These are phyloP conservation scores for Laetiporus sulphureus DNA, from an alignment of 1,284 basidiomycete species.

Conservation along the genomic window DNA sequence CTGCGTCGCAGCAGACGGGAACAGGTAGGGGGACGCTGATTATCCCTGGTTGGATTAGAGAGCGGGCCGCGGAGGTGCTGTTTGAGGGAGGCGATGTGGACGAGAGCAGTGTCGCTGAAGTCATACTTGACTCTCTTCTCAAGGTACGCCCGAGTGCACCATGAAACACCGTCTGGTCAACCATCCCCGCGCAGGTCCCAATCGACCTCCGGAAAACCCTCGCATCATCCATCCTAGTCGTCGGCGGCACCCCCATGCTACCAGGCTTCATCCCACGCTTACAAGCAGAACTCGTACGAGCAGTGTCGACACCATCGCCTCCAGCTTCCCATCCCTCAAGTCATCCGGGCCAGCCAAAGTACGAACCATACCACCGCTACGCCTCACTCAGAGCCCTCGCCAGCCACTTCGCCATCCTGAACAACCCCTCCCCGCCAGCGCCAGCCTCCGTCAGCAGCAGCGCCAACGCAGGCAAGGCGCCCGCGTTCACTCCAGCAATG, in stretches of 20 bases:
- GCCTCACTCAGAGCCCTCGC: conserved; percentile 62
- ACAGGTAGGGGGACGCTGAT: conserved; percentile 74
- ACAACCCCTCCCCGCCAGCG: conserved; percentile 63
- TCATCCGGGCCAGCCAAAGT: conserved; percentile 33
- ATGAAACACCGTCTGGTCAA: neutral
- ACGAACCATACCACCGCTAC: conserved; percentile 65
- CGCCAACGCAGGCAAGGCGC: conserved; percentile 72
- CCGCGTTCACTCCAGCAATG: conserved; percentile 74
- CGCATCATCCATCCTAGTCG: conserved; percentile 75
- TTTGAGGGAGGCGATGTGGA: conserved; percentile 90
- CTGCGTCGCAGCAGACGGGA: conserved; percentile 53
- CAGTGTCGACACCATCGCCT: conserved; percentile 41
- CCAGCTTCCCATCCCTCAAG: conserved; percentile 26
- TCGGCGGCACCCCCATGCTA: conserved; percentile 87
- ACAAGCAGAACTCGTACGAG: conserved; percentile 64
- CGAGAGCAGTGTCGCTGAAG: conserved; percentile 75
- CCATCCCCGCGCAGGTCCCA: conserved; percentile 52
- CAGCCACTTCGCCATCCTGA: conserved; percentile 72
- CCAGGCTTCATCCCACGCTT: conserved; percentile 89
- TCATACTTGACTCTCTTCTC: conserved; percentile 70
- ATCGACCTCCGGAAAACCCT: conserved; percentile 83
- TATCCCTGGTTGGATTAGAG: conserved; percentile 93
- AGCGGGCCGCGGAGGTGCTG: conserved; percentile 84
- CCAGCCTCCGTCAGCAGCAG: conserved; percentile 23
- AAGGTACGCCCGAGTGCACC: conserved; percentile 45